Evolutionary conservation across 2,329 filamentous ascomycete genomes (phyloP).

Genomic region (Chaetomiaceae sp.): DNA sequence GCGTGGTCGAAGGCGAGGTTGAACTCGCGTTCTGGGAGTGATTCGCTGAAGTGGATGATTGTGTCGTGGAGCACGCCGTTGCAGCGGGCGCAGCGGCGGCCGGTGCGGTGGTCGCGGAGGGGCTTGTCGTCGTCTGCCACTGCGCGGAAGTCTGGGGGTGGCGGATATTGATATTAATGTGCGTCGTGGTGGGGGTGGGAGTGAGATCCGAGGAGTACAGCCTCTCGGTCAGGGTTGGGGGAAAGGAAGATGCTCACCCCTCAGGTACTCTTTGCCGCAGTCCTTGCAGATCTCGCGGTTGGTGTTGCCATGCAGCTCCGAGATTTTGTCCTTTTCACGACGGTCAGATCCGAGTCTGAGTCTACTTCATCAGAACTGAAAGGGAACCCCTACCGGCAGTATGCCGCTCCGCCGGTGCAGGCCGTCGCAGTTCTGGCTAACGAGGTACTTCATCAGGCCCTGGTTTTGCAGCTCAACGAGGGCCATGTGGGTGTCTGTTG

Average conservation of each 20-base stretch:
- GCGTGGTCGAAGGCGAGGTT: constrained; percentile 34
- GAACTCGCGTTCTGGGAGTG: constrained; percentile 31
- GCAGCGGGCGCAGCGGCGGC: constrained; percentile 39
- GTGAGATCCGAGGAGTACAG: no score
- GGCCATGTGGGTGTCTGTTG: constrained; percentile 44
- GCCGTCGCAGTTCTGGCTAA: constrained; percentile 44
- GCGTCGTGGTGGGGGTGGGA: no score
- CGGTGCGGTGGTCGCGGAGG: constrained; percentile 42
- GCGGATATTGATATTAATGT: no score
- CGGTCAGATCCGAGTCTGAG: no score
- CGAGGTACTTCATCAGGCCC: constrained; percentile 38
- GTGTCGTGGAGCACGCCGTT: constrained; percentile 37
- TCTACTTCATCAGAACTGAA: no score
- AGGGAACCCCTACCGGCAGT: constrained; percentile 38
- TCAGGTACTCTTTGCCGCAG: constrained; percentile 43
- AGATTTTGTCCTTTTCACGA: constrained; percentile 35
- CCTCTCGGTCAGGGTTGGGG: no score
- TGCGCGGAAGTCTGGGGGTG: constrained; percentile 40
- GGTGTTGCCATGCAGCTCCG: constrained; percentile 45
- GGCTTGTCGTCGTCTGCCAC: constrained; percentile 40
- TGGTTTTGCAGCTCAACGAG: constrained; percentile 40
- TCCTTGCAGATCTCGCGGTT: constrained; percentile 42
- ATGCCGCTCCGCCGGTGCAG: constrained; percentile 43
- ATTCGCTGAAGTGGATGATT: constrained; percentile 43
- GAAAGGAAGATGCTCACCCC: constrained; percentile 29